Conservation (phyloP, 345 rosid species). For the Camelina laxa region DNA sequence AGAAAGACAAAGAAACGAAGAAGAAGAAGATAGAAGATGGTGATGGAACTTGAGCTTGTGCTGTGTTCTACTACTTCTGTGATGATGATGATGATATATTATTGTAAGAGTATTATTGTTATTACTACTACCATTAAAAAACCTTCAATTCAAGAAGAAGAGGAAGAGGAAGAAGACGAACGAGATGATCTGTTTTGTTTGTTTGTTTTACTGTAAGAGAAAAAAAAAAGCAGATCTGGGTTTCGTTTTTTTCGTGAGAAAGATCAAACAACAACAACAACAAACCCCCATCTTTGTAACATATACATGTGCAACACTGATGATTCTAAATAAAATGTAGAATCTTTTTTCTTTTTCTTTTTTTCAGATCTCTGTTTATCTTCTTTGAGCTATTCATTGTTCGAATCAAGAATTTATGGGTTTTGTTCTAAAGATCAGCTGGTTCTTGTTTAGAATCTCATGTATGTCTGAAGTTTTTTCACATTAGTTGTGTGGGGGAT, state of each 20-base stretch:
- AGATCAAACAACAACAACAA: slow-evolving; percentile 15
- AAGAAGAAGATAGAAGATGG: slow-evolving; percentile 9
- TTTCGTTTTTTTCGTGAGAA: slow-evolving; percentile 19
- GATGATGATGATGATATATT: slow-evolving; percentile 28
- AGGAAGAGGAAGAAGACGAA: slow-evolving; percentile 16
- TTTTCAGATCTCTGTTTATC: not conserved
- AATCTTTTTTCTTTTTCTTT: not conserved
- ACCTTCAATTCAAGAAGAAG: slow-evolving; percentile 29
- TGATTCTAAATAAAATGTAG: slow-evolving; percentile 32
- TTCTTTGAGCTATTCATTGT: slow-evolving; percentile 3
- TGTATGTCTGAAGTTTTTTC: not conserved
- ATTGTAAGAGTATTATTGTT: slow-evolving; percentile 41
- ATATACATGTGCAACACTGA: slow-evolving; percentile 29
- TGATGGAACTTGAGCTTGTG: slow-evolving; percentile 26
- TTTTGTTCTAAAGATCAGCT: not conserved
- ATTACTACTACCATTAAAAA: not conserved
- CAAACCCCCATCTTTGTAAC: slow-evolving; percentile 29
- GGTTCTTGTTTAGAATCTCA: slow-evolving; percentile 3
- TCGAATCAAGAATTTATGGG: not conserved
- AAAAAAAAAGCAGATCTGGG: slow-evolving; percentile 31
- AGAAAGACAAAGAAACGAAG: slow-evolving; percentile 30
- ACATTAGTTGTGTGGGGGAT: too few species aligned
- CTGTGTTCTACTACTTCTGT: slow-evolving; percentile 38
- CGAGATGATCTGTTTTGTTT: slow-evolving; percentile 35
- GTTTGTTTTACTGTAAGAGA: slow-evolving; percentile 21